Evolutionary conservation across 192 early-diverging fungal species (phyloP).

Genomic region (Oehlia diaphana): DNA sequence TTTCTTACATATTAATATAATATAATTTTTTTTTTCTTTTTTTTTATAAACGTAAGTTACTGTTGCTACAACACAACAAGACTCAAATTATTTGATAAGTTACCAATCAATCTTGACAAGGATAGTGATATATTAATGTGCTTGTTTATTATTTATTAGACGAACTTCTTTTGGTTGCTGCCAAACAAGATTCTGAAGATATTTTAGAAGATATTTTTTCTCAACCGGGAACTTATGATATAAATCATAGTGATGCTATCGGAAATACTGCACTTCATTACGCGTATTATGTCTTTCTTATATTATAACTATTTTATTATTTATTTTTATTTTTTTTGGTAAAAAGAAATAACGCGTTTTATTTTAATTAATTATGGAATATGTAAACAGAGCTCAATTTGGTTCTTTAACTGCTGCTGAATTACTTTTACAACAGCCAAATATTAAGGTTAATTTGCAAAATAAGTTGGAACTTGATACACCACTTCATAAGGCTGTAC

Average conservation of each 20-base stretch:
- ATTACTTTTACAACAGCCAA: slow-evolving; percentile 48
- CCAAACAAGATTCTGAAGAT: slow-evolving; percentile 69
- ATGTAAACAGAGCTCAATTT: slow-evolving; percentile 43
- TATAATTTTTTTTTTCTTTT: neutral
- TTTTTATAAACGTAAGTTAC: too few relatives aligned
- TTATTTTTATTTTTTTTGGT: neutral
- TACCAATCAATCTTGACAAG: neutral
- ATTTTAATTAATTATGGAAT: neutral
- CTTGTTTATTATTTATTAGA: slow-evolving; percentile 42
- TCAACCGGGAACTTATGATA: slow-evolving; percentile 45
- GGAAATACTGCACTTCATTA: slow-evolving; percentile 72
- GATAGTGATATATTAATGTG: neutral
- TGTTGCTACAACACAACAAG: too few relatives aligned
- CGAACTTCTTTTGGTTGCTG: slow-evolving; percentile 69
- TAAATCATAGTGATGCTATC: slow-evolving; percentile 63
- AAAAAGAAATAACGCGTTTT: neutral
- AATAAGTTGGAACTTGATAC: slow-evolving; percentile 60
- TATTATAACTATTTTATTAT: slow-evolving; percentile 1
- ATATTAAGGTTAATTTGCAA: slow-evolving; percentile 56
- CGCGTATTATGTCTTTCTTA: slow-evolving; percentile 41
- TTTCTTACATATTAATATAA: neutral
- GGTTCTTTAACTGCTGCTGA: slow-evolving; percentile 63
- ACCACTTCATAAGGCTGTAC: slow-evolving; percentile 68
- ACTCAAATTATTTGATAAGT: neutral
- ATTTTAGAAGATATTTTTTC: slow-evolving; percentile 60